A percentile compares a stretch with the other conserved stretches of the same genome.
phyloP scores from a whole-genome alignment of 345 rosid genomes.

The Dovyalis caffra region DNA sequence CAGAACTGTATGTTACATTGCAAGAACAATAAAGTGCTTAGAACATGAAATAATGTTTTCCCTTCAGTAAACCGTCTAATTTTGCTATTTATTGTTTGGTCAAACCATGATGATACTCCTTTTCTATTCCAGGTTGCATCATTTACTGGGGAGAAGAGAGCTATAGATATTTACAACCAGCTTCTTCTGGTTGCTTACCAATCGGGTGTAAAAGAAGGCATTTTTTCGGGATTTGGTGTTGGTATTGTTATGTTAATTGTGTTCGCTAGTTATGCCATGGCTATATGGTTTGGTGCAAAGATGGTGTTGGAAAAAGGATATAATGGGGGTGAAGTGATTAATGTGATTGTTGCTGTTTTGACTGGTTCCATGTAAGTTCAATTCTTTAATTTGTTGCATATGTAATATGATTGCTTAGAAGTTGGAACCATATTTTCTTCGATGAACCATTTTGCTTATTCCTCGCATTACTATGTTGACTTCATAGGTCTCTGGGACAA shows the following conservation, averaged over 20 bases:
- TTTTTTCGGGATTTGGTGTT: slow-evolving; percentile 57
- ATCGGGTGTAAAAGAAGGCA: slow-evolving; percentile 56
- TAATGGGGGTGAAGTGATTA: slow-evolving; percentile 57
- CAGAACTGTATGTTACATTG: slow-evolving; percentile 23
- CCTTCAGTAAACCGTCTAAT: neutral
- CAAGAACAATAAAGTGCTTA: neutral
- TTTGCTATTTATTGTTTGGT: neutral
- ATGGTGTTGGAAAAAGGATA: slow-evolving; percentile 60
- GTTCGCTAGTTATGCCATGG: slow-evolving; percentile 51
- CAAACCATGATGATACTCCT: neutral
- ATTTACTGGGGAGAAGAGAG: slow-evolving; percentile 64
- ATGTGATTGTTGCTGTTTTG: slow-evolving; percentile 55
- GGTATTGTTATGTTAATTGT: slow-evolving; percentile 40
- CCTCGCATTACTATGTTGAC: neutral
- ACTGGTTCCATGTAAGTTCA: slow-evolving; percentile 71
- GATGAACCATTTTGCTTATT: neutral
- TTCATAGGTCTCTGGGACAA: slow-evolving; percentile 40
- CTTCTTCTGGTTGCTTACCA: slow-evolving; percentile 47
- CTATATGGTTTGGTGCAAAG: slow-evolving; percentile 68
- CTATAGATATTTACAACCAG: slow-evolving; percentile 47
- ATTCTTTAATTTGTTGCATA: neutral
- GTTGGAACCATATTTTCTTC: neutral
- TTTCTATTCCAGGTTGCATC: slow-evolving; percentile 58
- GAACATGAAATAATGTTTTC: neutral
- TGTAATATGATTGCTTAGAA: neutral